These are phyloP conservation scores for Daldinia concentrica DNA, from an alignment of 495 filamentous ascomycete genomes.

Conservation along the genomic window DNA sequence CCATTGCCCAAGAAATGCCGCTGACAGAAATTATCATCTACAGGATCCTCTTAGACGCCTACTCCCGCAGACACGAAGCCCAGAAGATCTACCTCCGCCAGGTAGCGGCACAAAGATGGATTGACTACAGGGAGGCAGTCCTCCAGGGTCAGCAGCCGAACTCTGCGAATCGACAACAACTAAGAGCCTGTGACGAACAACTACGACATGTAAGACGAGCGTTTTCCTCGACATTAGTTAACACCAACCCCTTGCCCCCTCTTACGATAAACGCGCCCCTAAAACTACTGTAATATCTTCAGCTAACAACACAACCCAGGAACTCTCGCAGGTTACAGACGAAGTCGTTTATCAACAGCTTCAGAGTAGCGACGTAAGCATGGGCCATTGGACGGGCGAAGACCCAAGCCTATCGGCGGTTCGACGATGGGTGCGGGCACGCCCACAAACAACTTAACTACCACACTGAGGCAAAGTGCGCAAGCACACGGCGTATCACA, in stretches of 20 bases:
- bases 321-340: conserved; percentile 73
- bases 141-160: conserved; percentile 71
- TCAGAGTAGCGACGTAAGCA: conserved; percentile 67
- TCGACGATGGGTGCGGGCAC: conserved; percentile 61
- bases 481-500: conserved; percentile 12
- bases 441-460: conserved; percentile 46
- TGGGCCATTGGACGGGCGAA: conserved; percentile 78
- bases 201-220: conserved; percentile 67
- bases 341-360: conserved; percentile 72
- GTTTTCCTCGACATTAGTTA: neutral
- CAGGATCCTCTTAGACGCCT: conserved; percentile 82
- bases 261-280: neutral
- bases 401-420: conserved; percentile 68
- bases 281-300: neutral
- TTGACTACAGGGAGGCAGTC: conserved; percentile 73
- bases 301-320: conserved; percentile 57
- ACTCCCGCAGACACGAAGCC: conserved; percentile 80
- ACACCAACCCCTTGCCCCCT: neutral
- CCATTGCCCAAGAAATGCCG: conserved; percentile 1
- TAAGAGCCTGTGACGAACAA: conserved; percentile 67
- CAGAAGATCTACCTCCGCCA: conserved; percentile 86
- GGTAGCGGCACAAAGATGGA: conserved; percentile 80
- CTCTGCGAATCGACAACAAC: conserved; percentile 63
- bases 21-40: conserved; percentile 35
- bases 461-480: conserved; percentile 11